These are phyloP conservation scores for Pueraria montana DNA, from an alignment of 306 rosid species.

Conservation along the genomic window DNA sequence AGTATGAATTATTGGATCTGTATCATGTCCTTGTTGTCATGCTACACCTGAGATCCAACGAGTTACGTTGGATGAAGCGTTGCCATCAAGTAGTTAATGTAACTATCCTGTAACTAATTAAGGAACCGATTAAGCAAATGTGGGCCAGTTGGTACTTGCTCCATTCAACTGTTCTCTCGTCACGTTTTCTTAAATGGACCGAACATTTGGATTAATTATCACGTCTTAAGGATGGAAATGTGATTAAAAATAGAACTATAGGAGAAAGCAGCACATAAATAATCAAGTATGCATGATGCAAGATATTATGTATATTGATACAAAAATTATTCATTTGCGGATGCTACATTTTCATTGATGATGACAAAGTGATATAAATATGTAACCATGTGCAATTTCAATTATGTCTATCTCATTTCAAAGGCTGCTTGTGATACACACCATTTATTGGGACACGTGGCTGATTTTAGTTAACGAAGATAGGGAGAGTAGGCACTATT, in stretches of 20 bases:
- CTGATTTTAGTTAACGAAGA: constrained; percentile 20
- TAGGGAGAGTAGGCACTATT: constrained; percentile 22
- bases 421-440: background rate
- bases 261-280: constrained; percentile 23
- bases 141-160: constrained; percentile 25
- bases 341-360: background rate
- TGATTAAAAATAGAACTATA: background rate
- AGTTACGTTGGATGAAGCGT: constrained; percentile 43
- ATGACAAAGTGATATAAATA: background rate
- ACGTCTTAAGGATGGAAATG: constrained; percentile 7
- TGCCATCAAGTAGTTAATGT: constrained; percentile 43
- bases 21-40: constrained; percentile 47
- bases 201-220: constrained; percentile 27
- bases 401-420: constrained; percentile 31
- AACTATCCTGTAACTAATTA: constrained; percentile 16
- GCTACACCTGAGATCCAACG: constrained; percentile 39
- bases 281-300: background rate
- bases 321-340: background rate
- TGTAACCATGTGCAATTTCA: constrained; percentile 47
- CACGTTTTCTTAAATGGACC: constrained; percentile 19
- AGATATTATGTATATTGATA: background rate
- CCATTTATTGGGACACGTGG: constrained; percentile 25
- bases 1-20: constrained; percentile 44
- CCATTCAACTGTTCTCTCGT: constrained; percentile 26
- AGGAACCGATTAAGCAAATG: constrained; percentile 9